Base-by-base conservation (phyloP, 306 rosid genomes). In the Calophaca sinica region DNA sequence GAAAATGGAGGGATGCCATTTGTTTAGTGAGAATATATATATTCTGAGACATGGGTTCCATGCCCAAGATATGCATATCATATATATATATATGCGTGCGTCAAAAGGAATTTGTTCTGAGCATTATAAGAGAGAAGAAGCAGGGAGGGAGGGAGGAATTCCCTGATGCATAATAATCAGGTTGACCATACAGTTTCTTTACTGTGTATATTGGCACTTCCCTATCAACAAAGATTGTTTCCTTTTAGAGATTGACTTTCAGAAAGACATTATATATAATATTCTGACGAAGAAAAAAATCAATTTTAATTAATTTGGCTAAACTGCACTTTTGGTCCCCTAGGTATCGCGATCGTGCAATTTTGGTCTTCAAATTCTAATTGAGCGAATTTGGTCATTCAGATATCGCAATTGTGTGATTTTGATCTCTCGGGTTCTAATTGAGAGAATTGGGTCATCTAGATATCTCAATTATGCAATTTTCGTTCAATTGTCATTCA, bases 41-140 rank as follows among this genome's bases (percentile, higher is more conserved):
- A 20, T 20, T 74, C 48, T 45, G 70, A 31, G 48, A n/a, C 45
- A 13, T 42, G 36, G 20, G 26, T 70, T 50, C 50, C 62, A 36
- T 11, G 51, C 72, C 42, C 26, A 20, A 20, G 26, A 2, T 4
- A 45, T 26, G 26, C 1, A 20, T 1, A 5, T 9, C 15, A n/a
- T n/a, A n/a, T n/a, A 7, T 5, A 1, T 20, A 20, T 20, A 20
- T 1, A 20, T 20, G 26, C 26, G 9, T 48, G 7, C 20, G 36
- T 74, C 41, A n/a, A n/a, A n/a, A n/a, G n/a, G n/a, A n/a, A n/a
- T 20, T 20, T 20, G 65, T 75, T 75, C 80, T 39, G 49, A 14
- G 28, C 53, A 63, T 63, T 59, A 12, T 26, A 5, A 20, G 1
- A 50, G 15, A 51, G 31, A 8, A 29, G 20, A 35, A 15, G 9